Conservation (phyloP, 1,284 basidiomycete genomes). For the Ceratobasidium sp. region DNA sequence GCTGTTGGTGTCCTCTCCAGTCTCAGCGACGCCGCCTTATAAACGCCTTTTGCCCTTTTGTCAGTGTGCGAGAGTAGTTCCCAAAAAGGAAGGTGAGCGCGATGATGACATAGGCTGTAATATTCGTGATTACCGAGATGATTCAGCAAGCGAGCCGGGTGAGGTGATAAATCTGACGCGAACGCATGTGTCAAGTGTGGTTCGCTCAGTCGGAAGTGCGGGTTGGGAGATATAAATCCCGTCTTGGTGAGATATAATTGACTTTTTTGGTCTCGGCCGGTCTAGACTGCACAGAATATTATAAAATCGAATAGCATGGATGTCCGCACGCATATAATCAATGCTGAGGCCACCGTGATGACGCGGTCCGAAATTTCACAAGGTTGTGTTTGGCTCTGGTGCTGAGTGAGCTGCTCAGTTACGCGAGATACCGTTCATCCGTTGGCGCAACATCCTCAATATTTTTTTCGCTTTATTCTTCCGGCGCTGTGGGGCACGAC, state of each 20-base stretch:
- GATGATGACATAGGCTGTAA: background rate
- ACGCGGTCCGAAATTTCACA: background rate
- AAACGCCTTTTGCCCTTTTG: background rate
- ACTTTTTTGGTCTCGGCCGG: slow-evolving; percentile 1
- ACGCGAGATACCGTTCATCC: slow-evolving; percentile 11
- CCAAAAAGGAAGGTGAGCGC: slow-evolving; percentile 29
- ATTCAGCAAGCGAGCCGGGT: slow-evolving; percentile 22
- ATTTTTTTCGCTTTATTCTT: slow-evolving; percentile 1
- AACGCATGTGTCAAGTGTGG: background rate
- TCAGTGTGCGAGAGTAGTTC: slow-evolving; percentile 33
- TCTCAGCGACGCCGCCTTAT: slow-evolving; percentile 1
- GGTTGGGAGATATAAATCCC: background rate
- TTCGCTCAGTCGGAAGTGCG: background rate
- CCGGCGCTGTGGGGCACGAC: background rate
- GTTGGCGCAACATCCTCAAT: background rate
- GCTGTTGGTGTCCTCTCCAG: slow-evolving; percentile 16
- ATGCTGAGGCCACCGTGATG: too few relatives aligned
- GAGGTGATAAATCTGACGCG: slow-evolving; percentile 26
- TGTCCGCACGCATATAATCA: too few relatives aligned
- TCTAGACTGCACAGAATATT: background rate
- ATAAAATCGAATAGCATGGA: background rate
- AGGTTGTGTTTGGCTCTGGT: background rate
- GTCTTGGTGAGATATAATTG: background rate
- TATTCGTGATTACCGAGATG: slow-evolving; percentile 5
- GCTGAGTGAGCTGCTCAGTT: slow-evolving; percentile 24